phyloP scores from a whole-genome alignment of 176 grass and related monocot genomes.

The Guadua angustifolia region DNA sequence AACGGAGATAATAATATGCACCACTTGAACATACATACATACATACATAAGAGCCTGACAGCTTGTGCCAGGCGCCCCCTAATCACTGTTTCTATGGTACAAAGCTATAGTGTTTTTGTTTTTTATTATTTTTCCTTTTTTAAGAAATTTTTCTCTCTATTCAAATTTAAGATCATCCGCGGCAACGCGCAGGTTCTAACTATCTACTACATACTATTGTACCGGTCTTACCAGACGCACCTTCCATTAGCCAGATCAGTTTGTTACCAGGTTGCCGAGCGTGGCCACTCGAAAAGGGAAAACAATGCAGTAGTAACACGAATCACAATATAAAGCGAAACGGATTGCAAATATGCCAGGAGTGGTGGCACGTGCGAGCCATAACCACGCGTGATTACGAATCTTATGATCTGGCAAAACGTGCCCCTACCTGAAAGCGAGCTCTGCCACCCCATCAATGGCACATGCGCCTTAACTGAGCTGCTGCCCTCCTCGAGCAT shows the following conservation, averaged over 20 bases:
- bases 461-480: slow-evolving; percentile 47
- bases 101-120: too few species aligned
- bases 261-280: neutral
- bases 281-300: neutral
- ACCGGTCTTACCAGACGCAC: neutral
- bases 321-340: neutral
- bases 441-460: slow-evolving; percentile 37
- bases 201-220: neutral
- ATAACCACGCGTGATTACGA: slow-evolving; percentile 24
- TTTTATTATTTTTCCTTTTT: too few species aligned
- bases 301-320: neutral
- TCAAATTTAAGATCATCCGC: too few species aligned
- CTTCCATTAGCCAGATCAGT: neutral
- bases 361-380: slow-evolving; percentile 9
- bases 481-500: slow-evolving; percentile 42
- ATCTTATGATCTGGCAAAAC: slow-evolving; percentile 40
- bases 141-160: too few species aligned
- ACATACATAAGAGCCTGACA: too few species aligned
- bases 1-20: too few species aligned
- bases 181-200: too few species aligned
- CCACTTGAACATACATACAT: neutral
- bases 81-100: too few species aligned
- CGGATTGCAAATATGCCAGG: neutral
- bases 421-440: slow-evolving; percentile 42
- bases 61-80: too few species aligned